Base-by-base conservation (phyloP, 768 basidiomycete genomes). In the Lenzites betulinus region DNA sequence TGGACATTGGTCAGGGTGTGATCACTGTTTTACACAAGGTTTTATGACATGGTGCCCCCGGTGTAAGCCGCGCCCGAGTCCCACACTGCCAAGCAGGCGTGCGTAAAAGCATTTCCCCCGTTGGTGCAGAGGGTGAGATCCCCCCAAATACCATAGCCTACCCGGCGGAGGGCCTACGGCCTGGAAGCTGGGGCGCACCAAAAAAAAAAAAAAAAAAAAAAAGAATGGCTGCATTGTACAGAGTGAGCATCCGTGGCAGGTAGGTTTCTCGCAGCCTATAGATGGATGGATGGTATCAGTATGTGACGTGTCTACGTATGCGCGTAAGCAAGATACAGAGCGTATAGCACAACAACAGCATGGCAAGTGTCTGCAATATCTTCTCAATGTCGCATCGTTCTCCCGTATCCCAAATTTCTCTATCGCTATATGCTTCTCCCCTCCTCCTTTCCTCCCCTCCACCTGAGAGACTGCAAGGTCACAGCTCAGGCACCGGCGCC, bases 401-500 rank as follows among this genome's bases (percentile, higher is more conserved):
- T 33, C 11, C 30, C 30, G 30, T 33, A 33, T 33, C 16, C 16
- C 38, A 22, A 13, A 16, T 4, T 20, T 30, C n/a, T n/a, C 47
- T 18, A 25, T 23, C 46, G n/a, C 18, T 18, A 33, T n/a, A 1
- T 3, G 5, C 44, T 25, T 33, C 48, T 7, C 25, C 38, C 41
- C 20, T 44, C 30, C 26, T 12, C 25, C 30, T 23, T 22, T 0
- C 4, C 25, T 44, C 1, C 39, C 23, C 39, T 20, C 30, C 52
- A 55, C 42, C 8, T 23, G 52, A 7, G 52, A 48, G 13, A 44
- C 57, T n/a, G n/a, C n/a, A n/a, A n/a, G n/a, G n/a, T 61, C 51
- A 59, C 22, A n/a, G 43, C 16, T 4, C 43, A 7, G 59, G 53
- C 60, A 53, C 51, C 7, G 60, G 60, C 35, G 60, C 43, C 15